These are phyloP conservation scores for Opeltia flavorubescens DNA, from an alignment of 495 filamentous ascomycete species.

Conservation along the genomic window DNA sequence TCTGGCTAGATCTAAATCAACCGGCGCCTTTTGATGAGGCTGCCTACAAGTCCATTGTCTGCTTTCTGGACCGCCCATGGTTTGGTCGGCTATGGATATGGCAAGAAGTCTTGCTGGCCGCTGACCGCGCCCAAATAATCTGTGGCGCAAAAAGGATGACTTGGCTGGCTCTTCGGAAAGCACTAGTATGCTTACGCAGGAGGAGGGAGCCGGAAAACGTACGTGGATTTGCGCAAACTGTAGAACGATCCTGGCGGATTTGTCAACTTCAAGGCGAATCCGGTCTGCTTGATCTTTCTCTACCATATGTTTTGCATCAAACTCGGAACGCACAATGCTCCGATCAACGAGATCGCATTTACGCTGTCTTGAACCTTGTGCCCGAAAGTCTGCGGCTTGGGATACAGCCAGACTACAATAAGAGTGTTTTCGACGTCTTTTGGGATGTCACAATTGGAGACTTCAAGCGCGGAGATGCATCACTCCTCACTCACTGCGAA, in stretches of 20 bases:
- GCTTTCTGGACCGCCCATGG: constrained; percentile 7
- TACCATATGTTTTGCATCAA: background rate
- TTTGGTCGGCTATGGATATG: constrained; percentile 14
- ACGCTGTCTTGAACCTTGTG: background rate
- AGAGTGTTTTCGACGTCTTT: background rate
- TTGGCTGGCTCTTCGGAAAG: background rate
- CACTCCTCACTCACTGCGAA: background rate
- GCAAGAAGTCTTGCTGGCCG: constrained; percentile 10
- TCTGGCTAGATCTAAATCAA: background rate
- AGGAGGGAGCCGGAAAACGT: background rate
- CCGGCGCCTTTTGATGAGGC: background rate
- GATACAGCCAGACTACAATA: background rate
- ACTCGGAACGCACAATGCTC: background rate
- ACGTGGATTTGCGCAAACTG: background rate
- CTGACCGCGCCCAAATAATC: background rate
- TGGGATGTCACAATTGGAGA: background rate
- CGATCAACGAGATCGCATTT: constrained; percentile 1
- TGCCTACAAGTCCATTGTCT: background rate
- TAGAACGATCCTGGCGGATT: background rate
- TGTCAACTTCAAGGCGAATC: too few relatives aligned
- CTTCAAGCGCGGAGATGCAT: background rate
- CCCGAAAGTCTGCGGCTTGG: background rate
- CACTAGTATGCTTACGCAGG: background rate
- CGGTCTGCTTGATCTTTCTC: too few relatives aligned
- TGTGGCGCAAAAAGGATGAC: background rate